A percentile compares a stretch with the other conserved stretches of the same genome.
phyloP scores from a whole-genome alignment of 495 filamentous ascomycete genomes.

The Annulohypoxylon nitens region DNA sequence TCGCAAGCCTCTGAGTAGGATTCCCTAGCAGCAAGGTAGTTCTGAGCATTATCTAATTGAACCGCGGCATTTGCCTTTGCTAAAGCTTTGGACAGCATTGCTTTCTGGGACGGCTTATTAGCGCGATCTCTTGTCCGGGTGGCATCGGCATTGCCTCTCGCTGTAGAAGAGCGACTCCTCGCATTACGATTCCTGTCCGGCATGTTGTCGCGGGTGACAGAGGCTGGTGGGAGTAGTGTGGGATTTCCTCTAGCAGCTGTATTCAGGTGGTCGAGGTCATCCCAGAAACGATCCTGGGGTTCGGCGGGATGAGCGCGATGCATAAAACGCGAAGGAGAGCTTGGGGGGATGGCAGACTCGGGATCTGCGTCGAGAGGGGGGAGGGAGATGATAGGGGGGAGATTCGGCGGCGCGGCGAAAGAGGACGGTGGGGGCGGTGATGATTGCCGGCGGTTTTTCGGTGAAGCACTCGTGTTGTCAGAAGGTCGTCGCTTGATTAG shows the following conservation, averaged over 20 bases:
- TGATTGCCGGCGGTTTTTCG: conserved; percentile 31
- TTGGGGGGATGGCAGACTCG: conserved; percentile 36
- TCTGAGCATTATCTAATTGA: conserved; percentile 92
- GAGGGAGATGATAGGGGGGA: conserved; percentile 48
- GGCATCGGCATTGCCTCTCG: conserved; percentile 58
- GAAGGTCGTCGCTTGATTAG: conserved; percentile 42
- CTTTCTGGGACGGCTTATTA: conserved; percentile 77
- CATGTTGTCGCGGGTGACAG: conserved; percentile 45
- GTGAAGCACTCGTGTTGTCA: conserved; percentile 37
- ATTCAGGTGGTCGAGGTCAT: conserved; percentile 33
- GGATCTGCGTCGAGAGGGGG: conserved; percentile 46
- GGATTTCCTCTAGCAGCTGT: conserved; percentile 34
- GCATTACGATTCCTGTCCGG: conserved; percentile 60
- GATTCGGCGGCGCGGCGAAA: conserved; percentile 52
- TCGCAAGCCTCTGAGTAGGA: conserved; percentile 93
- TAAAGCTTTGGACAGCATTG: conserved; percentile 94
- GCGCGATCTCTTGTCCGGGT: conserved; percentile 53
- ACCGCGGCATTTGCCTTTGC: conserved; percentile 97
- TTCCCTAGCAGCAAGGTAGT: conserved; percentile 91
- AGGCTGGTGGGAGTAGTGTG: conserved; percentile 40
- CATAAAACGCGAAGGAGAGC: conserved; percentile 27
- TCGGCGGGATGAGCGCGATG: conserved; percentile 41
- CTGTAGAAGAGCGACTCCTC: conserved; percentile 61
- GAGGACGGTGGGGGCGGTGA: conserved; percentile 52
- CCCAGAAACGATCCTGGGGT: conserved; percentile 37